Percentiles rank a stretch among this genome's conserved stretches.
Conservation (phyloP, 2,329 filamentous ascomycete genomes). For the Setomelanomma holmii region DNA sequence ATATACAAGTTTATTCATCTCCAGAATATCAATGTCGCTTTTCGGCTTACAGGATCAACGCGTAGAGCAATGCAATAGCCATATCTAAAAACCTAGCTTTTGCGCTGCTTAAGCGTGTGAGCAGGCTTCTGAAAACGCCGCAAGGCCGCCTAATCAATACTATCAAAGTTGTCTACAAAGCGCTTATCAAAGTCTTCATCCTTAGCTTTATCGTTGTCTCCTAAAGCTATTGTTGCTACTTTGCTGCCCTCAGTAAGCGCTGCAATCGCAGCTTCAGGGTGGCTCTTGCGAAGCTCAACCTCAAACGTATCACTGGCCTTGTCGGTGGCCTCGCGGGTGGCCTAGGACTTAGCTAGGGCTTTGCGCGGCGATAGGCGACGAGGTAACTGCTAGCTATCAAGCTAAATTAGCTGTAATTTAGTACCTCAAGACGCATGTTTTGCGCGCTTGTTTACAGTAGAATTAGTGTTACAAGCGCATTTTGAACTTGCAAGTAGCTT, state of each 20-base stretch:
- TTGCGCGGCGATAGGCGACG: not conserved
- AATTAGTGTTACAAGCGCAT: not conserved
- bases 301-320: not conserved
- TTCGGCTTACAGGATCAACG: no score
- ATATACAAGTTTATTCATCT: no score
- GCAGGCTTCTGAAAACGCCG: constrained; percentile 29
- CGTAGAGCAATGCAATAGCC: no score
- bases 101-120: constrained; percentile 15
- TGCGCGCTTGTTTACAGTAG: not conserved
- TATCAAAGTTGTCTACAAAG: not conserved
- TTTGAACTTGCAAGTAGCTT: not conserved
- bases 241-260: not conserved
- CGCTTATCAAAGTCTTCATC: not conserved
- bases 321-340: not conserved
- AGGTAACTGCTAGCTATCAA: not conserved
- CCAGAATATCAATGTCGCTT: no score
- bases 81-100: no score
- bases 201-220: not conserved
- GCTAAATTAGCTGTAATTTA: not conserved
- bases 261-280: not conserved
- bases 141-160: constrained; percentile 19
- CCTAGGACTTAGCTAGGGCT: not conserved
- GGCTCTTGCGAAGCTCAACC: not conserved
- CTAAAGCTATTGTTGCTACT: not conserved
- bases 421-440: not conserved